A percentile compares a stretch with the other conserved stretches of the same genome.
These are phyloP conservation scores for Erodium moschatum DNA, from an alignment of 441 rosid genomes.

Conservation along the genomic window DNA sequence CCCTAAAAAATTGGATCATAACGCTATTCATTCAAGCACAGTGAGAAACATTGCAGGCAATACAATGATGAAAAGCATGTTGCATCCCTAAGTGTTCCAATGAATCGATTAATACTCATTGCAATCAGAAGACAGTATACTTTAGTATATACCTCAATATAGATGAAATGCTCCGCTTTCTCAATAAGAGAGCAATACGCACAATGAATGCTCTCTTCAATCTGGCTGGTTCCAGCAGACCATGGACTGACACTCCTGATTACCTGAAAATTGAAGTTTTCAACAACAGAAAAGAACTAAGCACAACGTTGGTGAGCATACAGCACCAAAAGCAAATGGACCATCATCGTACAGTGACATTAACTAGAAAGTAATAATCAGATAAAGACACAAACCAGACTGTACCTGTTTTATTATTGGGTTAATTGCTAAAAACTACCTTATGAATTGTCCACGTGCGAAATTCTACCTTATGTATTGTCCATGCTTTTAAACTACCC, in stretches of 20 bases:
- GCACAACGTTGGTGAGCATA: background rate
- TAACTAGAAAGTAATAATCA: background rate
- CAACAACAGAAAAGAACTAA: background rate
- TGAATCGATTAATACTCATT: too few species aligned
- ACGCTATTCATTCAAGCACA: background rate
- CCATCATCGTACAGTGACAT: background rate
- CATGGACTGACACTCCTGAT: slow-evolving; percentile 97
- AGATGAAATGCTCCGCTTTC: slow-evolving; percentile 83
- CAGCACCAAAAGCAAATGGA: background rate
- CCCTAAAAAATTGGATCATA: background rate
- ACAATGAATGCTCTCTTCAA: slow-evolving; percentile 86
- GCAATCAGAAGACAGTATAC: background rate
- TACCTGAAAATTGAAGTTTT: slow-evolving; percentile 41
- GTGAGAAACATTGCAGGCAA: background rate
- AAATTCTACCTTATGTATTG: too few species aligned
- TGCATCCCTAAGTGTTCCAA: too few species aligned
- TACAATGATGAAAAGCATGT: background rate
- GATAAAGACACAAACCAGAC: background rate
- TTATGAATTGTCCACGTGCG: too few species aligned
- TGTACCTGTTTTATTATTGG: background rate
- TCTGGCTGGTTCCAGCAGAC: slow-evolving; percentile 99
- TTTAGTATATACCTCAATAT: slow-evolving; percentile 65
- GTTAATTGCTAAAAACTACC: too few species aligned
- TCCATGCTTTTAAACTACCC: too few species aligned
- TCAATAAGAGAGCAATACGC: slow-evolving; percentile 87